Base-by-base conservation (phyloP, 2,329 filamentous ascomycete genomes). In the Teratosphaeriaceae sp. region DNA sequence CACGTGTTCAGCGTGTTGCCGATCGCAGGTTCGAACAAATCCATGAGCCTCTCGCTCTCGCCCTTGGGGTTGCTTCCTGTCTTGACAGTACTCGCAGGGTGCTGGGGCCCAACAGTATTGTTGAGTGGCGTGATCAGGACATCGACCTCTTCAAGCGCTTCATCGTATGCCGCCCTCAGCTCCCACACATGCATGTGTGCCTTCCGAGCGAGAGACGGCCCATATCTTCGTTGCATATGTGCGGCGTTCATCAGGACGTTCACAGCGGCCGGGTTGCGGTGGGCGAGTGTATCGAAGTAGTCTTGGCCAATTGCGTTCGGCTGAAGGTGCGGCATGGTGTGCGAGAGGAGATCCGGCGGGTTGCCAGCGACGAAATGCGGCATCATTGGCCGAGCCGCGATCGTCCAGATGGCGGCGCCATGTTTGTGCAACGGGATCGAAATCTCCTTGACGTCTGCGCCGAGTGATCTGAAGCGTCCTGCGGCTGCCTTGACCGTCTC, bases 361-460 rank as follows among this genome's bases (percentile, higher is more conserved):
- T 48, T 49, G 45, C 61, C 62, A 24, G 51, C 43, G 19, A 64
- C 45, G 21, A 51, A 58, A 26, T 56, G 42, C 2, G 54, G 54
- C 41, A 66, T 62, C 21, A 46, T 51, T 6, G 60, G 54, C 9
- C 62, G 53, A 5, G 60, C 56, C 1, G 58, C 58, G 9, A 64
- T 51, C 2, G 73, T 73, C 71, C 73, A 76, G 47, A 77, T 69
- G 0, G 66, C 57, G 0, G 70, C 64, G 0, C 67, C 73, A 12
- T 65, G 53, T 13, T 58, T 49, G 52, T 78, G 74, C 52, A 74
- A 61, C 1, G 73, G 72, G 3, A 75, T 57, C 1, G 66, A 70
- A 2, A 75, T 56, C 18, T 73, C 66, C 13, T 60, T 50, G 7
- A 75, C 70, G 2, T 58, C 51, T 2, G 71, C 72, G 3, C 72